Base-by-base conservation (phyloP, 176 grass and related monocot species). In the Otatea glauca region DNA sequence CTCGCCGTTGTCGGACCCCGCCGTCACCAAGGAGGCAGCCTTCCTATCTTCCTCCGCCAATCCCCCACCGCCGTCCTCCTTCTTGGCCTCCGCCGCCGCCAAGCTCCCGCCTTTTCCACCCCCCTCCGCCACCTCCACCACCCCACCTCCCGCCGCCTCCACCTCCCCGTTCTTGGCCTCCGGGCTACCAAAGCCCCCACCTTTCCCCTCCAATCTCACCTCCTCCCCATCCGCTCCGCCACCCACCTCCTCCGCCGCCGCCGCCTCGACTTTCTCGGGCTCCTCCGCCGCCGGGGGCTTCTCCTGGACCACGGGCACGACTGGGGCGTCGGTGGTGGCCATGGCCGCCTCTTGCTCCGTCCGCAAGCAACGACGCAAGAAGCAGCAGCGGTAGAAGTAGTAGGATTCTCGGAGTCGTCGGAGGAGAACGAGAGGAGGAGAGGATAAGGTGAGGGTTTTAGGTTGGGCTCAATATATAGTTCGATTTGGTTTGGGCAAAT, bases 401-500 rank as follows among this genome's bases (percentile, higher is more conserved):
- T 7, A 23, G 73, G 84, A 86, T 83, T 78, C 79, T 47, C 14
- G 29, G 78, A 58, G 77, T 8, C n/a, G 44, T 34, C 21, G 47
- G 41, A 3, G 73, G 73, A 74, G 23, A 38, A 10, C 76, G 51
- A 37, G 18, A n/a, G 38, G 72, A 66, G 53, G 79, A 73, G 84
- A 86, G 75, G 89, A 87, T 79, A 87, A 91, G 80, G 68, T 84
- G 53, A 91, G 75, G 85, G 85, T 80, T 87, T 80, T 91, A 80
- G 80, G 85, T 75, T 39, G 60, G 60, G 67, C 25, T 9, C 16
- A 5, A 56, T 78, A 66, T 82, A 77, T 78, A 83, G 21, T 75
- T 89, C 7, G 21, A 44, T 20, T 43, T 47, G 44, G 65, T 83
- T 83, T 77, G 73, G 51, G 70, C 39, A 23, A 18, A 11, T 9